Evolutionary conservation across 495 filamentous ascomycete species (phyloP), one percentile per base, ranked within the genome.

Genomic region (Chaetomium fimeti): DNA sequence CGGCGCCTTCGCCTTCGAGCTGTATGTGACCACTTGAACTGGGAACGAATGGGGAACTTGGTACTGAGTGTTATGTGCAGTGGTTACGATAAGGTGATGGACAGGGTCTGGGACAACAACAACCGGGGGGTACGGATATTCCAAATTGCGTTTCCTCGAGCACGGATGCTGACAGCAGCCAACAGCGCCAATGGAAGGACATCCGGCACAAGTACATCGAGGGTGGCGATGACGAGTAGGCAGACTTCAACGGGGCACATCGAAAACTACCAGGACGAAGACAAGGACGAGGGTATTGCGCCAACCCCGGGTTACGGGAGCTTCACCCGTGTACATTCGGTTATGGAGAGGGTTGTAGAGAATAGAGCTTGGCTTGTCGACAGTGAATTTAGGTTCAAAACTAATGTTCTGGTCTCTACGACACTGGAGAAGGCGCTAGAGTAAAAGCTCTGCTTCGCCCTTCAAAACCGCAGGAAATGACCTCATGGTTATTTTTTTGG

Each of bases 161-260:
- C 58, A 49, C 24, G 57, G n/a, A 61, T 65, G 60, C 77, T 81
- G 62, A 77, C 69, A 53, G 53, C 47, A 45, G 60, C 70, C 56
- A 63, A 74, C 73, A 98, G 91, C 91, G 94, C 69, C 95, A 98
- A 93, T 99, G 95, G 95, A 98, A 98, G 84, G 94, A 98, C 77
- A 97, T 99, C 81, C 92, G 94, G 76, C 78, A 86, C 74, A 87
- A 84, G 73, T 99, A 97, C 76, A 77, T 92, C 68, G 75, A 88
- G 72, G 82, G 84, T 32, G 74, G 70, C 51, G 73, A 75, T 38
- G 75, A 77, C 42, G 69, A 74, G 54, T 68, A 69, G 54, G 51
- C 51, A 24, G 42, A 43, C n/a, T 43, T 38, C 20, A 15, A 40
- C 20, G 54, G 15, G 38, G 56, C 45, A 16, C 13, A 49, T 3